Evolutionary conservation across 108 stramenopile species (phyloP).

Genomic region (Craspedostauros australis): DNA sequence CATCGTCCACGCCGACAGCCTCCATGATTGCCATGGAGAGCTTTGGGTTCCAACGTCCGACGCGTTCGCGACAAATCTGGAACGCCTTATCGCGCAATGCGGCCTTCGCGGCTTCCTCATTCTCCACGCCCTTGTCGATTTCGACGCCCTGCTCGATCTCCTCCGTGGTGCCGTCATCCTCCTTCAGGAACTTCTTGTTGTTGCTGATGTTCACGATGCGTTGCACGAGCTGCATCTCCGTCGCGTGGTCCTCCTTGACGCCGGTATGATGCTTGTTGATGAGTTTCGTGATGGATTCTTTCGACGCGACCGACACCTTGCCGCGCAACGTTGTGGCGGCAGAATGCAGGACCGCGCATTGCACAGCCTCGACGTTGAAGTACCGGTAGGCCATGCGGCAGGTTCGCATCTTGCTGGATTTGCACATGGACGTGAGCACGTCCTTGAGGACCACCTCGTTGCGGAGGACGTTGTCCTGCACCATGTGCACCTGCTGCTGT

Average conservation of each 20-base stretch:
- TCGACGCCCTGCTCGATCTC: constrained; percentile 30
- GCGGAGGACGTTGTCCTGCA: constrained; percentile 30
- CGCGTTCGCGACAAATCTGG: constrained; percentile 37
- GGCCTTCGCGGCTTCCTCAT: not conserved
- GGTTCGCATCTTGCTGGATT: constrained; percentile 49
- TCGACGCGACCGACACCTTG: constrained; percentile 42
- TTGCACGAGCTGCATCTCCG: constrained; percentile 52
- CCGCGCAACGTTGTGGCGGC: constrained; percentile 49
- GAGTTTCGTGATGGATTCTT: constrained; percentile 47
- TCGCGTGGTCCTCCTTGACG: constrained; percentile 46
- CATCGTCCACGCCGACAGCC: constrained; percentile 67
- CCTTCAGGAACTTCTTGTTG: constrained; percentile 23
- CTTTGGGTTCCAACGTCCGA: constrained; percentile 71
- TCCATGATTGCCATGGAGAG: constrained; percentile 64
- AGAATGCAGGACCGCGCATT: constrained; percentile 42
- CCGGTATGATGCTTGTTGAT: constrained; percentile 48
- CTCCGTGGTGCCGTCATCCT: constrained; percentile 16
- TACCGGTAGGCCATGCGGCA: constrained; percentile 74
- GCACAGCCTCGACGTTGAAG: constrained; percentile 54
- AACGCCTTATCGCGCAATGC: constrained; percentile 23
- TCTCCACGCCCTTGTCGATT: constrained; percentile 14
- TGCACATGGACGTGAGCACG: constrained; percentile 51
- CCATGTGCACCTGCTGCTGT: constrained; percentile 8
- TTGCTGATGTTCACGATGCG: constrained; percentile 58
- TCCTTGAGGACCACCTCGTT: constrained; percentile 52